Base-by-base conservation (phyloP, 768 basidiomycete species). In the Suillus cothurnatus region DNA sequence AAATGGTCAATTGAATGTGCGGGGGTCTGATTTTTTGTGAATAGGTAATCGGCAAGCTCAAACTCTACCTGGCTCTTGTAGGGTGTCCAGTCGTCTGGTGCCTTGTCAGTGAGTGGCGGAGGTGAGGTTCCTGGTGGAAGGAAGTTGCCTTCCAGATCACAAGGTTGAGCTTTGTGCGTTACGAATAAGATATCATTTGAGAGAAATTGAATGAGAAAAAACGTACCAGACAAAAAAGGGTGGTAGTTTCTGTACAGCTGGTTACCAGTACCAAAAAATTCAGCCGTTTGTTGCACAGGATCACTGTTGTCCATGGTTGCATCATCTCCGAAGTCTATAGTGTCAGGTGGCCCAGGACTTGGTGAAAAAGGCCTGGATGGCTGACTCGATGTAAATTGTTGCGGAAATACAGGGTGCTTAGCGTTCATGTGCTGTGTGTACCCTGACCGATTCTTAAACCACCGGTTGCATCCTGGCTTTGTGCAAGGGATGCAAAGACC, bases 11-110 rank as follows among this genome's bases (percentile, higher is more conserved):
- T 71, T 4, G 66, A 58, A 12, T 63, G 64, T 1, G 63, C 66
- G 26, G 72, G 68, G 66, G 72, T 71, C 41, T 76, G 70, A 26
- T 55, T 65, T 12, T 56, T 41, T 14, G 50, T 55, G 39, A 64
- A 76, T 9, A 74, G 62, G 21, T 73, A 69, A 2, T 70, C 68
- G 0, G 71, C 69, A 2, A 65, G 62, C 50, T 74, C 70, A 23
- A 74, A 74, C 15, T 69, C 34, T 14, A 67, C 39, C 17, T 59
- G 53, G 34, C 68, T 61, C 2, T 56, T 15, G 47, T 64, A 73
- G 1, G 71, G 71, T 9, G 38, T 19, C 68, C 65, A 73, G 39
- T 68, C 63, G 19, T 62, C 45, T 15, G n/a, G 15, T 5, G 32
- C 31, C 32, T 58, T 38, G n/a, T 39, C 31, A 2, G 56, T 41